Evolutionary conservation across 78 protist species (phyloP).

Genomic region (Parvularia atlantis): DNA sequence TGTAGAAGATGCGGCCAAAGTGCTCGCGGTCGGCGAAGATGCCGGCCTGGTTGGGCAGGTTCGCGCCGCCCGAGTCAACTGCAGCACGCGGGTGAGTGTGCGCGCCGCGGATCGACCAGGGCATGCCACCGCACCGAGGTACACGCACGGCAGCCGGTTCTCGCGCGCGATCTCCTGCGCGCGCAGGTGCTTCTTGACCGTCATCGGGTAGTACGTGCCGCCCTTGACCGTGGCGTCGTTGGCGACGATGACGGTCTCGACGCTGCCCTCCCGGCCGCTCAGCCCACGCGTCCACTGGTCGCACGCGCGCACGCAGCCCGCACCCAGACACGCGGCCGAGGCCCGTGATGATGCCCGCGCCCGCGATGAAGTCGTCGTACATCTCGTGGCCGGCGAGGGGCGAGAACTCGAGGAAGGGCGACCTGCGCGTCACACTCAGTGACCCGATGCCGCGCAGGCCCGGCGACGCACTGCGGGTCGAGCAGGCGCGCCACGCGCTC

Average conservation of each 20-base stretch:
- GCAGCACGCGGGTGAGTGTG: too few species aligned
- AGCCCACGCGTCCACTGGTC: too few species aligned
- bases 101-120: too few species aligned
- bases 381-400: conserved; percentile 78
- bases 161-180: conserved; percentile 85
- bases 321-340: conserved; percentile 74
- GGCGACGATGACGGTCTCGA: conserved; percentile 82
- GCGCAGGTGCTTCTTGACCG: conserved; percentile 79
- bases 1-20: conserved; percentile 92
- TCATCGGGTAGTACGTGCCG: conserved; percentile 94
- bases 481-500: conserved; percentile 66
- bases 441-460: too few species aligned
- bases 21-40: conserved; percentile 92
- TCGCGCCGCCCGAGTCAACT: conserved; percentile 90
- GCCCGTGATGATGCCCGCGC: conserved; percentile 89
- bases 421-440: not conserved
- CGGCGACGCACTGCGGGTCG: conserved; percentile 56
- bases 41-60: conserved; percentile 78
- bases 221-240: conserved; percentile 97
- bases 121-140: conserved; percentile 64
- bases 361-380: conserved; percentile 68
- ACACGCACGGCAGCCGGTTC: conserved; percentile 87
- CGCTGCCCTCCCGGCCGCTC: conserved; percentile 3
- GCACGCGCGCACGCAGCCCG: too few species aligned
- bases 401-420: conserved; percentile 88